These are phyloP conservation scores for Sporothrix schenckii DNA, from an alignment of 2,329 filamentous ascomycete species.

Conservation along the genomic window DNA sequence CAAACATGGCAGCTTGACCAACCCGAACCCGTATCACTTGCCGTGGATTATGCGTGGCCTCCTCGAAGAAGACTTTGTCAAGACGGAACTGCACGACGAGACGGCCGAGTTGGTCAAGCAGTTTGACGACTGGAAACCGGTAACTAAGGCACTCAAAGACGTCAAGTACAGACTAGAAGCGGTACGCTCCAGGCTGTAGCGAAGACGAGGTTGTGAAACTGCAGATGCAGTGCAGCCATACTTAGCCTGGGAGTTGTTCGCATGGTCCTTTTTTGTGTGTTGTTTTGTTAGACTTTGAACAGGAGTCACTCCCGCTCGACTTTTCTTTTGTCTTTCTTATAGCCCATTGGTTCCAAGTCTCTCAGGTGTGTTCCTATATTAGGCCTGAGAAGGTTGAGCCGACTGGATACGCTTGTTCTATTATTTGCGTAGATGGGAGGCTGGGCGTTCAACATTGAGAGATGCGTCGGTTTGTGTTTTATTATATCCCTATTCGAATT, in stretches of 20 bases:
- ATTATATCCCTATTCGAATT: neutral
- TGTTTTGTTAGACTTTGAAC: constrained; percentile 16
- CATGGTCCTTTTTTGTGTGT: neutral
- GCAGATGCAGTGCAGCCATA: neutral
- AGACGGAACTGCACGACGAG: constrained; percentile 75
- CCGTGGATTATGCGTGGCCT: constrained; percentile 96
- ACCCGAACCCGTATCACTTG: constrained; percentile 82
- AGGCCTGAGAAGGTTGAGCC: neutral
- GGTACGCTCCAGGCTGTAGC: constrained; percentile 77
- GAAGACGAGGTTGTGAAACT: neutral
- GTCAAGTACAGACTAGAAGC: constrained; percentile 94
- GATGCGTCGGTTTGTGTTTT: neutral
- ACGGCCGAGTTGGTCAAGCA: constrained; percentile 77
- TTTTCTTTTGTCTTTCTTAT: constrained; percentile 11
- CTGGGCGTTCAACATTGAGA: neutral
- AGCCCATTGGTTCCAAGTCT: neutral
- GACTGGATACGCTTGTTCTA: neutral
- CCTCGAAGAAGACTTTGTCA: constrained; percentile 88
- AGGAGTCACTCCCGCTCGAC: neutral
- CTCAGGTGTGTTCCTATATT: neutral
- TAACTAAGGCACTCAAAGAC: constrained; percentile 88
- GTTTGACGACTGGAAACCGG: constrained; percentile 93
- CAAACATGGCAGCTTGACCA: constrained; percentile 53
- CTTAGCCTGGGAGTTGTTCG: constrained; percentile 16
- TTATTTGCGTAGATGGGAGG: neutral